phyloP scores from a whole-genome alignment of 108 stramenopile genomes.

The Schizochytrium sp. region DNA sequence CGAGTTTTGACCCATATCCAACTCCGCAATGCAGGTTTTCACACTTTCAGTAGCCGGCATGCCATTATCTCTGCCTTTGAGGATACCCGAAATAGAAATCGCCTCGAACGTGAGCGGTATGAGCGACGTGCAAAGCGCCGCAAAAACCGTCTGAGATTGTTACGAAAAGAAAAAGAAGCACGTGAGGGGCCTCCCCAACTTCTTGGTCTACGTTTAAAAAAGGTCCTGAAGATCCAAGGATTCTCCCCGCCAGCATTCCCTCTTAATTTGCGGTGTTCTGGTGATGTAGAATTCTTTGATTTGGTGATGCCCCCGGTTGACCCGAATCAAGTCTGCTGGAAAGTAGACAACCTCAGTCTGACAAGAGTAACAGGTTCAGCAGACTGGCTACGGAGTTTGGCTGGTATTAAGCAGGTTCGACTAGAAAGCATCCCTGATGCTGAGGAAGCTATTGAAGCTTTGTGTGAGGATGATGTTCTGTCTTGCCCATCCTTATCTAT shows the following conservation, averaged over 20 bases:
- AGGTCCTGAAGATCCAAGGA: neutral
- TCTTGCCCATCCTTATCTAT: no score
- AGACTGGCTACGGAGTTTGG: neutral
- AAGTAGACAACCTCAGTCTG: neutral
- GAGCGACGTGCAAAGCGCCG: neutral
- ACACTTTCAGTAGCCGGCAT: neutral
- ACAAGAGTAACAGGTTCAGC: neutral
- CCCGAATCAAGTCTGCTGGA: neutral
- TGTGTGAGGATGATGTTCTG: no score
- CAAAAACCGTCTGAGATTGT: neutral
- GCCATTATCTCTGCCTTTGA: conserved; percentile 33
- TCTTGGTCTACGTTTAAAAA: neutral
- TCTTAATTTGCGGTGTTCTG: neutral
- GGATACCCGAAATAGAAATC: neutral
- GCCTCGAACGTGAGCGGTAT: neutral
- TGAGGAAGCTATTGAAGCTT: no score
- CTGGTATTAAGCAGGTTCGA: neutral
- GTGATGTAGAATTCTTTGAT: neutral
- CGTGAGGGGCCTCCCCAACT: neutral
- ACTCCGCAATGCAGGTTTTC: neutral
- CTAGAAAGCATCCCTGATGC: neutral
- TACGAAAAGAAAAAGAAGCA: neutral
- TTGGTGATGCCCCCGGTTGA: neutral
- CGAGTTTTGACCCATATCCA: neutral
- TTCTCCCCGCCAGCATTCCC: neutral